Base-by-base conservation (phyloP, 192 early-diverging fungal species). In the Entomortierella lignicola region DNA sequence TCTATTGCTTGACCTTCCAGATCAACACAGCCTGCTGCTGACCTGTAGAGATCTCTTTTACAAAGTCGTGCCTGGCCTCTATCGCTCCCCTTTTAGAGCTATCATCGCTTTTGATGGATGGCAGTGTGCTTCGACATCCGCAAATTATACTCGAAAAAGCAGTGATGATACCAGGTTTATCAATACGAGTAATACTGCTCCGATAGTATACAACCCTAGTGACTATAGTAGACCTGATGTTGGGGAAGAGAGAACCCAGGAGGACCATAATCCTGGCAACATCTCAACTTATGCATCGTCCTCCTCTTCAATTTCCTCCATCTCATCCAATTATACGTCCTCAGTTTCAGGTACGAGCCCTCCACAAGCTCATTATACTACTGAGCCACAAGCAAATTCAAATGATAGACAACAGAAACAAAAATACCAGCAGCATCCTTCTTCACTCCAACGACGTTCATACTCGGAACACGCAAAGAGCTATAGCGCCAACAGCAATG, bases 11-110 rank as follows among this genome's bases (percentile, higher is more conserved):
- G 66, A 69, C 60, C 47, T 69, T 0, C 55, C 74, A 6, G 74
- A 77, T 59, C 60, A 77, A n/a, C 74, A 69, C 61, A 77, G 55
- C 52, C 61, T 77, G 1, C 66, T 77, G n/a, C 41, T 77, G n/a
- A 69, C 66, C 42, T 77, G 74, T 26, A 47, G 48, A 27, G 15
- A 29, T 21, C 66, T 77, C 55, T 77, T 77, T 37, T 6, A 31
- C 21, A 69, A 52, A 8, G 57, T 60, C 39, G 74, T 69, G 25
- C 74, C 74, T 4, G 39, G 23, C 8, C 66, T 77, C 25, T 77
- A 77, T 21, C 66, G 66, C 5, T 77, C 74, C 2, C 74, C 74
- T 26, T 77, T 77, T 50, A 52, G 60, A 27, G 66, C 67, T 47
- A 50, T 77, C n/a, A 31, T 64, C 3, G 47, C 51, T 31, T 69